Conservation (phyloP, 2,329 filamentous ascomycete species). For the Myrmaecium sp. region DNA sequence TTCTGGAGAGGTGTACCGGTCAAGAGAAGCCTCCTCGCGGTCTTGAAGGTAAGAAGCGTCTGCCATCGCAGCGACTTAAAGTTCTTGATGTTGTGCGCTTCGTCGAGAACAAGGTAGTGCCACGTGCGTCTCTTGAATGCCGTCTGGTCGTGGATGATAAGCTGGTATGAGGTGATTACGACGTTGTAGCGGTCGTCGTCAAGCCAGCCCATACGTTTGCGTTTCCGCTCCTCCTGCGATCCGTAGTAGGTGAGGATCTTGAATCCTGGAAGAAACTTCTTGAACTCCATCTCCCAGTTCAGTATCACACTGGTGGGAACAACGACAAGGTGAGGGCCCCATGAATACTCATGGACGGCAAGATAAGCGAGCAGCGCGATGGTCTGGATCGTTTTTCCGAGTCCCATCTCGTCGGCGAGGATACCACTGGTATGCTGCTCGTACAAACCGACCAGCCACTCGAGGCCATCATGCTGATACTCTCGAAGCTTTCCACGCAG, state of each 20-base stretch:
- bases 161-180: constrained; percentile 92
- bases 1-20: constrained; percentile 95
- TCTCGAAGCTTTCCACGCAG: constrained; percentile 79
- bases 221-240: constrained; percentile 75
- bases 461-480: constrained; percentile 92
- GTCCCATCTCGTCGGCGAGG: constrained; percentile 92
- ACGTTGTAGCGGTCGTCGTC: constrained; percentile 89
- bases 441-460: constrained; percentile 91
- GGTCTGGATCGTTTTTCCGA: constrained; percentile 96
- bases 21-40: constrained; percentile 66
- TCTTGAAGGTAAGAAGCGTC: constrained; percentile 84
- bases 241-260: constrained; percentile 97
- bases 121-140: constrained; percentile 84
- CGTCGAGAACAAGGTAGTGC: constrained; percentile 97
- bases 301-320: constrained; percentile 97
- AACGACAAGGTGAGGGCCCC: constrained; percentile 91
- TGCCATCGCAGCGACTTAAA: constrained; percentile 98
- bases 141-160: constrained; percentile 84
- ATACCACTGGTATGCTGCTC: constrained; percentile 90
- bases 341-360: constrained; percentile 75
- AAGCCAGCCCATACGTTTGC: constrained; percentile 84
- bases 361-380: constrained; percentile 87
- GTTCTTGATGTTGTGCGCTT: constrained; percentile 99
- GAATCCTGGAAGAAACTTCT: constrained; percentile 96
- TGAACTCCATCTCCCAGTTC: constrained; percentile 99